Percentiles rank a stretch among this genome's conserved stretches.
Evolutionary conservation across 2,329 filamentous ascomycete genomes (phyloP).

Genomic region (Ascomycota sp.): DNA sequence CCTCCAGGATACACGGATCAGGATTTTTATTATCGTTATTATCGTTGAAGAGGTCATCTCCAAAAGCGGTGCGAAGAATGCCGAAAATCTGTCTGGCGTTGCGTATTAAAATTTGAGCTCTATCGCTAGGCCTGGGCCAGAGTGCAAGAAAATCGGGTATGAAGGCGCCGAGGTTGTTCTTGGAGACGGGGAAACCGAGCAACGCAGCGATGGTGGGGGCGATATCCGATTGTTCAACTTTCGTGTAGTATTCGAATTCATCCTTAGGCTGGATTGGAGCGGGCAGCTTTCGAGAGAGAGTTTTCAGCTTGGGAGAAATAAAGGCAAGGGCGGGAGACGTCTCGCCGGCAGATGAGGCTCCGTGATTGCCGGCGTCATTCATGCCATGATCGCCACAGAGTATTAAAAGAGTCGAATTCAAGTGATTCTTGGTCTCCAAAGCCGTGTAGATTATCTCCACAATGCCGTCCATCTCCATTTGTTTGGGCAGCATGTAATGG

Average conservation of each 20-base stretch:
- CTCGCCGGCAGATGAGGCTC: constrained; percentile 79
- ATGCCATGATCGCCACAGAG: constrained; percentile 94
- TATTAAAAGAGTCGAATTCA: constrained; percentile 60
- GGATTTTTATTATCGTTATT: constrained; percentile 6
- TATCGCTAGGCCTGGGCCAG: constrained; percentile 35
- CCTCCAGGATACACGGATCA: constrained; percentile 15
- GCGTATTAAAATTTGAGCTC: constrained; percentile 43
- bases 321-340: constrained; percentile 86
- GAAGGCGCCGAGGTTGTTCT: constrained; percentile 75
- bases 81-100: constrained; percentile 65
- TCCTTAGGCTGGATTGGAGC: constrained; percentile 36
- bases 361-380: constrained; percentile 95
- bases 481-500: constrained; percentile 79
- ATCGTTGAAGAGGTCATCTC: constrained; percentile 19
- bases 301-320: constrained; percentile 58
- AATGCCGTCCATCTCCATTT: constrained; percentile 77
- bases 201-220: constrained; percentile 72
- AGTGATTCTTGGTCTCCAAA: constrained; percentile 46
- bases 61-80: constrained; percentile 54
- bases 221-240: constrained; percentile 83
- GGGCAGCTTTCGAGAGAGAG: constrained; percentile 20
- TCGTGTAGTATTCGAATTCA: constrained; percentile 65
- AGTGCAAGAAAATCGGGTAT: constrained; percentile 58
- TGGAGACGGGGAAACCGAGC: constrained; percentile 67
- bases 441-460: constrained; percentile 54